Evolutionary conservation across 306 rosid genomes (phyloP).

Genomic region (Morella rubra): DNA sequence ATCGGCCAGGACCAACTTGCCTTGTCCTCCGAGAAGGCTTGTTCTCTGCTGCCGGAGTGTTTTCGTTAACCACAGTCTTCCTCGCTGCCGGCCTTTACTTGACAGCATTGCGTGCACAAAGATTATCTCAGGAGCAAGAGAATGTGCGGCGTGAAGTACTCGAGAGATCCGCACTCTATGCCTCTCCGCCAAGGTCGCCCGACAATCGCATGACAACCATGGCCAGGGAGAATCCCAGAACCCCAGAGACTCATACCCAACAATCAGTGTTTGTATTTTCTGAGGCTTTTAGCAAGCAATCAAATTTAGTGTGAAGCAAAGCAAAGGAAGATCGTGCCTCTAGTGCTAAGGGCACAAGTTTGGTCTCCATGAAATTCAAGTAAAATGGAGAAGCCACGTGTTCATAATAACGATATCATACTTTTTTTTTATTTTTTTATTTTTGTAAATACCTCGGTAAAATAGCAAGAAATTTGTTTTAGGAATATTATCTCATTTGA

Average conservation of each 20-base stretch:
- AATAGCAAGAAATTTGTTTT: not conserved
- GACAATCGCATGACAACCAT: constrained; percentile 39
- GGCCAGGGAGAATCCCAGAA: constrained; percentile 63
- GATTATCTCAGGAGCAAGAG: constrained; percentile 46
- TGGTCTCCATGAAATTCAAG: not conserved
- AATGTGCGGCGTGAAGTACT: constrained; percentile 50
- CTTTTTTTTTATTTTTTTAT: not conserved
- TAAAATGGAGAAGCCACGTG: not conserved
- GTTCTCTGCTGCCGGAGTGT: constrained; percentile 75
- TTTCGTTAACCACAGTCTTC: constrained; percentile 66
- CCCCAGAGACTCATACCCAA: constrained; percentile 33
- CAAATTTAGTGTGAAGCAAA: constrained; percentile 25
- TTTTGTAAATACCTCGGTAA: constrained; percentile 2
- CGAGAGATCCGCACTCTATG: constrained; percentile 52
- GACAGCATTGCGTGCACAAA: constrained; percentile 65
- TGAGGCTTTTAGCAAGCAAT: constrained; percentile 47
- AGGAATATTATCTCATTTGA: no score
- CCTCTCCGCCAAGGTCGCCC: constrained; percentile 77
- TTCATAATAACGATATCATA: not conserved
- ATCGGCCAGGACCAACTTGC: constrained; percentile 52
- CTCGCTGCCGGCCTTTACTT: constrained; percentile 69
- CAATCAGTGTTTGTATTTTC: constrained; percentile 39
- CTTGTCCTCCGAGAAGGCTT: constrained; percentile 58
- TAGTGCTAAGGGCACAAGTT: constrained; percentile 8
- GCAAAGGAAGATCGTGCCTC: constrained; percentile 21